Evolutionary conservation across 2,329 filamentous ascomycete species (phyloP), one percentile per base, ranked within the genome.

Genomic region (Trichophyton verrucosum): DNA sequence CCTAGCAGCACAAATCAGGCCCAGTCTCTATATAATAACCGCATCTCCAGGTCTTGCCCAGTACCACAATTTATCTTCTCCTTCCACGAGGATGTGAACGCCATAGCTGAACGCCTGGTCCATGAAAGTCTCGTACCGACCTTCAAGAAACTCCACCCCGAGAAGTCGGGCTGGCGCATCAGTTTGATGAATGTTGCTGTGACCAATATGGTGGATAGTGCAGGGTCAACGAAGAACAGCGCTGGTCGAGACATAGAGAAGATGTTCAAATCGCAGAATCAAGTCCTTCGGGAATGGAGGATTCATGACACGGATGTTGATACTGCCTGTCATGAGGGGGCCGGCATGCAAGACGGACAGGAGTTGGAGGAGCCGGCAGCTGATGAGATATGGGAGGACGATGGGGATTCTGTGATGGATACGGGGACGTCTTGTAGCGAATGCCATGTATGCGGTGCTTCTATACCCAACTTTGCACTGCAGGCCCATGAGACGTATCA

Each of bases 121-220:
- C 74, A 79, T 3, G 87, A 94, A 63, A 74, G 80, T 1, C 72
- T 95, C 17, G 66, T 91, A 2, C 82, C 84, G 0, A 81, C 95
- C 71, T 90, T 96, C 68, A 83, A 84, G 13, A 85, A 83, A 63
- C 77, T 96, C 11, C 86, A 92, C 65, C 80, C 84, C 0, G 84
- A 87, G 63, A 82, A 80, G 64, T 76, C 79, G 7, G 84, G 82
- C 1, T 95, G 89, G 87, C 88, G 92, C 65, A 73, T 96, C 17
- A 88, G 87, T 65, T 76, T 97, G 58, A 78, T 97, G 62, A 97
- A 96, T 65, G 77, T 97, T 22, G 91, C 89, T 53, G 91, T 89
- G 6, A 87, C 88, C 13, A 95, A 96, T 70, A 92, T 97, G 86
- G 80, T 80, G 1, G 77, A 81, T 46, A 78, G 76, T 15, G 83